Base-by-base conservation (phyloP, 1,139 yeast genomes). In the Saccharomyces uvarum region DNA sequence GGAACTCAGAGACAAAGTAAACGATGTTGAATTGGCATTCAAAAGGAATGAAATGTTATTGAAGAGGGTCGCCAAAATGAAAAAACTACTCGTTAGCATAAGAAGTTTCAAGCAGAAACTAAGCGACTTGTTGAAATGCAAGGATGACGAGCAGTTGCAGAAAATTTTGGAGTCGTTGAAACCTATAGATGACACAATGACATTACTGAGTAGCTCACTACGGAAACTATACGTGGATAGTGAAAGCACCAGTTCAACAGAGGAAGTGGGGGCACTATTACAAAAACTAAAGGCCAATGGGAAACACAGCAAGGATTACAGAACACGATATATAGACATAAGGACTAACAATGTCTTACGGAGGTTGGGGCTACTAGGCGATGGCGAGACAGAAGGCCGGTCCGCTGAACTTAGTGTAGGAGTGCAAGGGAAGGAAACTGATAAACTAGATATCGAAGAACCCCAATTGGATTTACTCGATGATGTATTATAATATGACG, bases 151-250 rank as follows among this genome's bases (percentile, higher is more conserved):
- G 8, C 55, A 55, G 24, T 32, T 53, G 13, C 54, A 46, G 4
- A 53, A 57, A 7, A 49, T 60, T 2, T 55, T 62, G 47, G 54
- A 54, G 24, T 57, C 64, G 1, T 48, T 68, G 26, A 54, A 58
- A 38, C 71, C 71, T 6, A 50, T 68, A 7, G 67, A 67, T 51
- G 69, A 67, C 48, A 61, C 69, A 6, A 53, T 68, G 38, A 59
- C 57, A 51, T 54, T 67, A 13, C 55, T 67, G 32, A 57, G 59
- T 5, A 52, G 61, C 7, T 67, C 65, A 56, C 44, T 68, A 50
- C 61, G 60, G 31, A 59, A 63, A 33, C 50, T 67, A 24, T 65
- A 65, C 54, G 56, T 62, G 13, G 64, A 60, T 6, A 61, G 64
- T 51, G 68, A 66, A 51, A 64, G 65, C 48, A 54, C 56, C 47